Percentiles rank a stretch among this genome's conserved stretches.
phyloP scores from a whole-genome alignment of 768 basidiomycete genomes.

The Boletus fagicola region DNA sequence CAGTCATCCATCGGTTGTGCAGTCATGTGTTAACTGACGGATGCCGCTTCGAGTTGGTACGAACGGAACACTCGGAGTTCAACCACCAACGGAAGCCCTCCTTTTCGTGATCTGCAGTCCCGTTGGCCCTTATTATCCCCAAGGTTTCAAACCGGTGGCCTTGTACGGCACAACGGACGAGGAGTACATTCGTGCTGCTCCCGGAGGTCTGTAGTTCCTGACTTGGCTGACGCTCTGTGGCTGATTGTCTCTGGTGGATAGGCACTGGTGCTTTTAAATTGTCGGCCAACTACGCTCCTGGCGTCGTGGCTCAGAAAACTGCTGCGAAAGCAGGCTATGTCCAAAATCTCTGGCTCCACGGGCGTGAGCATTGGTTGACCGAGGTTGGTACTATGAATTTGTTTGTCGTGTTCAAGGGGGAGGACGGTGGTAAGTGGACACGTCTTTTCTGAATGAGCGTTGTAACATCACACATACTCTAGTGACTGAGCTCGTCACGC shows the following conservation, averaged over 20 bases:
- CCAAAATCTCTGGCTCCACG: slow-evolving; percentile 90
- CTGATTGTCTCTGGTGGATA: slow-evolving; percentile 25
- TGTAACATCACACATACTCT: not conserved
- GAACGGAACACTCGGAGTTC: slow-evolving; percentile 44
- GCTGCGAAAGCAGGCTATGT: slow-evolving; percentile 76
- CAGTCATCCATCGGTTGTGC: slow-evolving; percentile 8
- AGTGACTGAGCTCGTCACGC: slow-evolving; percentile 62
- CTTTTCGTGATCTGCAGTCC: slow-evolving; percentile 63
- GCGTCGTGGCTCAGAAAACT: slow-evolving; percentile 78
- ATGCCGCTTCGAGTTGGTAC: slow-evolving; percentile 64
- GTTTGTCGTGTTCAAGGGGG: slow-evolving; percentile 74
- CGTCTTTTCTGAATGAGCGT: not conserved
- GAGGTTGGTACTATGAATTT: slow-evolving; percentile 92
- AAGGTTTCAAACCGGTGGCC: slow-evolving; percentile 90
- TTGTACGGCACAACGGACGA: slow-evolving; percentile 68
- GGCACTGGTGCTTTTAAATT: slow-evolving; percentile 88
- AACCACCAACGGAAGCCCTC: slow-evolving; percentile 65
- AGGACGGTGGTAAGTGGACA: slow-evolving; percentile 54
- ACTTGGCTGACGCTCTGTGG: not conserved
- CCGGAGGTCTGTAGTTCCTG: slow-evolving; percentile 55
- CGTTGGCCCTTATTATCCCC: slow-evolving; percentile 77
- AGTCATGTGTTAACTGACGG: slow-evolving; percentile 3
- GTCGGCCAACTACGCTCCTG: slow-evolving; percentile 86
- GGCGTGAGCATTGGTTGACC: slow-evolving; percentile 51
- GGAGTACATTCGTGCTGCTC: slow-evolving; percentile 78